Base-by-base conservation (phyloP, 1,284 basidiomycete species). In the Ganoderma lucidum region DNA sequence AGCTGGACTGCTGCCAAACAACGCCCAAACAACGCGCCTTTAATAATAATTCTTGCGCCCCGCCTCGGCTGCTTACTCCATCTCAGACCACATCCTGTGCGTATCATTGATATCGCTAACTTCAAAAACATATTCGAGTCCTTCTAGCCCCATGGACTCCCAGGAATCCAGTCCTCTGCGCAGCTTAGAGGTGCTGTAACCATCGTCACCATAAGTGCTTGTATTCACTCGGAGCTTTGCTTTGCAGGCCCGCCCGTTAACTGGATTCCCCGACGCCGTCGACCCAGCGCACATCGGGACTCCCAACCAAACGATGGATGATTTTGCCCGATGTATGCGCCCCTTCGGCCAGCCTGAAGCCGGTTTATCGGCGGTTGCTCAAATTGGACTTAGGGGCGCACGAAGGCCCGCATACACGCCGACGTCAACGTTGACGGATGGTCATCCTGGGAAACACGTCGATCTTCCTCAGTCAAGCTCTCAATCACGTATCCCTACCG, bases 21-120 rank as follows among this genome's bases (percentile, higher is more conserved):
- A 72, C 68, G 66, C 64, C 68, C 66, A 56, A 70, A 72, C 66
- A 70, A 69, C 68, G 66, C 68, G 66, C 35, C 45, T 56, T 56
- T 23, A 23, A 23, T 23, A 23, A 23, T 23, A 23, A 23, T 23
- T 9, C 14, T 19, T 56, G 30, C 53, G 15, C 4, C 8, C 53
- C 53, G 15, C 53, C 17, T 32, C 15, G 30, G 3, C 30, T 19
- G 53, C 32, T 45, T 37, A 35, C 66, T 56, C 48, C 63, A 32
- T 41, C 42, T 9, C 51, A 19, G 28, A 15, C 56, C 42, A 59
- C 64, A 56, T 17, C 62, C 62, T 59, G 53, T 60, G 42, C 59
- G 19, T 4, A 19, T 59, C 35, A n/a, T n/a, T 59, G 37, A 61
- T 41, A 42, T 15, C 53, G 30, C 53, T 35, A 32, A 2, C 39